Conservation (phyloP, 1,139 yeast species). For the Citeromyces siamensis region DNA sequence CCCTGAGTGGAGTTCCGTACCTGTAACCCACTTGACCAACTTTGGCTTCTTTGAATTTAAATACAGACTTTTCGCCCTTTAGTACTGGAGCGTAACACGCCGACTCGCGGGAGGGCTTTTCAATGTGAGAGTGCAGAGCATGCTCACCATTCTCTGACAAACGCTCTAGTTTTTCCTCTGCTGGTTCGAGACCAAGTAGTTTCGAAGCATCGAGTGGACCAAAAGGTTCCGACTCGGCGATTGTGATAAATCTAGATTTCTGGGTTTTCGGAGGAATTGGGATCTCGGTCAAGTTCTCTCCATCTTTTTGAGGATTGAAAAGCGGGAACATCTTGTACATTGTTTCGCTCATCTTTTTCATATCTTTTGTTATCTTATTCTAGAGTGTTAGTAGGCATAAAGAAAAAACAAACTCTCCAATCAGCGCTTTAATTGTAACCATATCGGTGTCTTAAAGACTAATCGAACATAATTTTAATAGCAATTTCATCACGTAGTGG, state of each 20-base stretch:
- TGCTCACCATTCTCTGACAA: conserved; percentile 46
- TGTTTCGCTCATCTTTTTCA: conserved; percentile 40
- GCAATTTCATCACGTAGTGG: conserved; percentile 30
- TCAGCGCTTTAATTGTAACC: conserved; percentile 32
- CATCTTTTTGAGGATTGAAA: conserved; percentile 29
- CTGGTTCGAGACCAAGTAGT: conserved; percentile 74
- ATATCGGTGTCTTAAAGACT: conserved; percentile 66
- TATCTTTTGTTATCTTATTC: conserved; percentile 35
- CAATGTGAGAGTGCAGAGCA: conserved; percentile 17
- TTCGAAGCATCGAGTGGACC: conserved; percentile 96
- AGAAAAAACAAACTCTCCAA: conserved; percentile 3
- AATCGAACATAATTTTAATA: conserved; percentile 36
- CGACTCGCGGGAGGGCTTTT: conserved; percentile 18
- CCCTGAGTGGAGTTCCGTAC: conserved; percentile 87
- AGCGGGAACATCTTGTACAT: conserved; percentile 80
- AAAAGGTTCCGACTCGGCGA: conserved; percentile 94
- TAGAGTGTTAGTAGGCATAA: conserved; percentile 23
- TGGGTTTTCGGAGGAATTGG: conserved; percentile 82
- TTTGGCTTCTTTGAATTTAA: conserved; percentile 64
- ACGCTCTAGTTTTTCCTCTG: conserved; percentile 58
- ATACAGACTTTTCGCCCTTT: conserved; percentile 48
- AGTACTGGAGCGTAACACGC: conserved; percentile 34
- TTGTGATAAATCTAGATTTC: conserved; percentile 73
- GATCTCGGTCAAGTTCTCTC: conserved; percentile 83
- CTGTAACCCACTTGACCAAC: conserved; percentile 84